Evolutionary conservation across 306 rosid species (phyloP).

Genomic region (Corylus americana): DNA sequence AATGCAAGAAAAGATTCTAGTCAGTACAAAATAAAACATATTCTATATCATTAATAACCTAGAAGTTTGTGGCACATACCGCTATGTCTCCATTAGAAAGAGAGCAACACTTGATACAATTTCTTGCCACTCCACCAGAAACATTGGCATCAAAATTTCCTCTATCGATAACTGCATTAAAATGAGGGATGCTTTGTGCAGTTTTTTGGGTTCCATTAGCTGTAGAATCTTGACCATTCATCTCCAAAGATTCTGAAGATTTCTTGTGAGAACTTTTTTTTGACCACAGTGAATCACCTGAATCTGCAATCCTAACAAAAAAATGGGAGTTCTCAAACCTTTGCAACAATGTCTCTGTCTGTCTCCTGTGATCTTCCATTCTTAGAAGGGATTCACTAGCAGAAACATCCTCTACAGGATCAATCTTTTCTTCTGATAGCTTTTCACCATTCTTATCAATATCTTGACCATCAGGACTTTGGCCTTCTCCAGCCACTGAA

Average conservation of each 20-base stretch:
- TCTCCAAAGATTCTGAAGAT: constrained; percentile 33
- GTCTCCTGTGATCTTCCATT: constrained; percentile 67
- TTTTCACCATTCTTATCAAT: constrained; percentile 48
- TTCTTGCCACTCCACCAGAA: constrained; percentile 85
- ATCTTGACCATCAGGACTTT: constrained; percentile 46
- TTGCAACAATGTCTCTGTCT: constrained; percentile 62
- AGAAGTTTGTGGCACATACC: constrained; percentile 67
- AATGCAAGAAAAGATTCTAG: background rate
- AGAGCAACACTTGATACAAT: constrained; percentile 69
- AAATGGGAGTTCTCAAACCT: constrained; percentile 84
- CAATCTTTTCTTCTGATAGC: constrained; percentile 31
- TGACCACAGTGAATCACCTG: constrained; percentile 77
- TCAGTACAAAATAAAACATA: background rate
- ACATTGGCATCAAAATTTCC: constrained; percentile 71
- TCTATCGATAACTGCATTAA: constrained; percentile 64
- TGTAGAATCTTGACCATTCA: constrained; percentile 31
- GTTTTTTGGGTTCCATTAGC: constrained; percentile 38
- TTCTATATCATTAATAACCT: constrained; percentile 7
- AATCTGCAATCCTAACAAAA: constrained; percentile 90
- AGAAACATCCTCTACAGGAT: constrained; percentile 41
- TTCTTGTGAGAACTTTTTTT: constrained; percentile 43
- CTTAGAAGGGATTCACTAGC: constrained; percentile 64
- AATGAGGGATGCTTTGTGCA: constrained; percentile 39
- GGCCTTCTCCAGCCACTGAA: constrained; percentile 40
- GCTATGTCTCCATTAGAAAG: constrained; percentile 92